Evolutionary conservation across 345 rosid genomes (phyloP), one percentile per base, ranked within the genome.

Genomic region (Eucalyptus microcorys): DNA sequence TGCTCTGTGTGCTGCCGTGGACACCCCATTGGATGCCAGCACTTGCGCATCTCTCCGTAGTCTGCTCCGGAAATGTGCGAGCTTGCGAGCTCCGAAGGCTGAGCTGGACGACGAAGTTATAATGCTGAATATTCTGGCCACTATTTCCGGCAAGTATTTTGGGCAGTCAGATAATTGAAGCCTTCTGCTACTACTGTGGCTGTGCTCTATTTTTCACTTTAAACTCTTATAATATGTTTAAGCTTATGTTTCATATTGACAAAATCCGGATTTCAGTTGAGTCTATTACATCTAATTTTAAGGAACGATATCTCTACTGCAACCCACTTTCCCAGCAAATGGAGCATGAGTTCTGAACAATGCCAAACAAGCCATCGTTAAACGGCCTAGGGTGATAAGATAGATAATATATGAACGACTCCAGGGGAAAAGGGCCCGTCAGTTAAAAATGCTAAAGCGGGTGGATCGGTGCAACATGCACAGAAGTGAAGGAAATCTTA

Each of bases 11-110:
- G 96, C 97, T 71, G 94, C 96, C 24, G 93, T 97, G 49, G 99
- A 98, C 79, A 91, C 94, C 49, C 99, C 99, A 7, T 49, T 95
- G 57, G 94, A 94, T 81, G 97, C 94, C 2, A 97, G 94, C 89
- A 93, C 96, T 11, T 91, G 95, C 59, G 99, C 97, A 89, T 91
- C 94, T 45, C 93, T 97, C 27, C 94, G 97, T 24, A 90, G 93
- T 89, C 90, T 96, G 88, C 93, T 97, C 49, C 94, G 99, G 34
- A 96, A 96, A 85, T 97, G 99, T 87, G 97, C 99, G 4, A 94
- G 92, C 91, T 86, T 96, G 88, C 93, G 98, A 88, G 95, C 96
- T 15, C 92, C 40, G 45, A 96, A 94, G 90, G 93, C 92, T 8
- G 96, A 94, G 85, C 87, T 92, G 43, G 97, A 95, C 87, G 97